Evolutionary conservation across 805 yeast species (phyloP), one percentile per base, ranked within the genome.

Genomic region (Schwanniomyces pseudopolymorphus): DNA sequence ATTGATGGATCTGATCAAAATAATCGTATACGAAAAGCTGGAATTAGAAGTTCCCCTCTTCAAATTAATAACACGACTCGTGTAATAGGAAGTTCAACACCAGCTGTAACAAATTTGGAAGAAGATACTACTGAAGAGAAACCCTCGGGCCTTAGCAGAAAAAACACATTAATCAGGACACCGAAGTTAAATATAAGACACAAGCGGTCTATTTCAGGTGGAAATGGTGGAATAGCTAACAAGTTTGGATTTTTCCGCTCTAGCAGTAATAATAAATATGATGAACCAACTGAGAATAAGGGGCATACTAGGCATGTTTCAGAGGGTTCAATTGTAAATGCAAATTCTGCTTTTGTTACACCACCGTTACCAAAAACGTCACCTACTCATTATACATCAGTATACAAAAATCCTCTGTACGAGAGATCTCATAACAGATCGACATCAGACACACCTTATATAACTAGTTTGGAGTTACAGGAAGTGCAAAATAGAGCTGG

Each of bases 361-460:
- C 79, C 82, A 1, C 78, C 79, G 14, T 53, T 77, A 27, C 78
- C 80, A 2, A 46, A 49, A 14, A 45, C 57, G 7, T 51, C 63
- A n/a, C 64, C 68, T n/a, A 38, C 53, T 17, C 53, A 42, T 16
- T 42, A 40, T 21, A 24, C 42, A 5, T 27, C 47, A 24, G 39
- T 37, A 11, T 44, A 43, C 38, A 39, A 37, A 8, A 35, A 33
- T 27, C 16, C 48, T 13, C 46, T 46, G 1, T 46, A 48, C 41
- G 48, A 51, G 13, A 51, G 60, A 26, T 55, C 55, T 14, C 81
- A 78, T 52, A 44, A 54, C 5, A 64, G 81, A 48, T 69, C 79
- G 1, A 60, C 70, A 1, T 74, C 80, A 1, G 81, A 77, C 44
- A 69, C 79, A 9, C 62, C 63, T 11, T 63, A 61, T 45, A 36